Evolutionary conservation across 352 stramenopile species (phyloP), one percentile per base, ranked within the genome.

Genomic region (Pythium aristosporum): DNA sequence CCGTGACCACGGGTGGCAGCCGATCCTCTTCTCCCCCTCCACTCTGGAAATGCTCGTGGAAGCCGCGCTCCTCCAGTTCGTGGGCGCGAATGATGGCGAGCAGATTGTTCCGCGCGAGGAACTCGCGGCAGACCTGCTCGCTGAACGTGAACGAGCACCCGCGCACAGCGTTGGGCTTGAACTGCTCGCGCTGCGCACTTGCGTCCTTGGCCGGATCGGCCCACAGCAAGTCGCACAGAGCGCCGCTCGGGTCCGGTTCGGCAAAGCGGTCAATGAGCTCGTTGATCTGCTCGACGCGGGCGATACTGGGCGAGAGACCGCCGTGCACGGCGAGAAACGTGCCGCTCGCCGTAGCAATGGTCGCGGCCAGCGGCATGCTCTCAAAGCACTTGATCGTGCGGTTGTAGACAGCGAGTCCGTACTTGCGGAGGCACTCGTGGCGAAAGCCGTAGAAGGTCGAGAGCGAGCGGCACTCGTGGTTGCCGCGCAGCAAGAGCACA

Each of bases 361-460:
- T 77, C 2, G 85, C 85, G 1, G 83, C 83, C 25, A 94, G 59
- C 36, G 85, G 83, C 77, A 94, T 87, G 67, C 71, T 86, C 67
- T 94, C 80, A 52, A 94, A 94, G 58, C 85, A 94, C 61, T 89
- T 89, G 66, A 94, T 74, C 65, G 82, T 81, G 50, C 84, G 83
- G 60, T 92, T 91, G 72, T 92, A 94, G 18, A 92, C 68, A 12
- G 85, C 62, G 18, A 82, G 76, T 9, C 85, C 85, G 62, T 92
- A 94, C 60, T 94, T 94, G 46, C 68, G 64, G 0, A 89, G 67
- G 48, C 98, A 99, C 78, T 99, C 98, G 69, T 98, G 92, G 51
- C 99, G 99, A 69, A 99, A 99, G n/a, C 98, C 98, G 74, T 99
- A 99, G 69, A 99, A 99, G 65, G 97, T 97, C 75, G 98, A 99